Evolutionary conservation across 495 filamentous ascomycete genomes (phyloP), one percentile per base, ranked within the genome.

Genomic region (Staphylotrichum longicolle): DNA sequence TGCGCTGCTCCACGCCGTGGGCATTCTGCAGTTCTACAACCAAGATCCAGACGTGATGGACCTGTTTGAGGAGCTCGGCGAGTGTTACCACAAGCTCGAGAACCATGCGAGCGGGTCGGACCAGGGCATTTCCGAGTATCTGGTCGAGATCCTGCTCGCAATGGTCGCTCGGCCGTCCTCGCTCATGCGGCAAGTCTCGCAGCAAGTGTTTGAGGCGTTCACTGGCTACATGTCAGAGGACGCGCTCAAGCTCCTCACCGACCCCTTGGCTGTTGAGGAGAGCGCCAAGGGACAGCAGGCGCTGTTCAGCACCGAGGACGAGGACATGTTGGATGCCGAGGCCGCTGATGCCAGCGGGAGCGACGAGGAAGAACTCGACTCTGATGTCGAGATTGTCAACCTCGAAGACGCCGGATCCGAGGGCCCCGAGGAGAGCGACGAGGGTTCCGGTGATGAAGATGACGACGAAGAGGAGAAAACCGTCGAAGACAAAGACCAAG

Each of bases 141-240:
- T 98, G 34, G 85, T 97, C 20, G 95, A 97, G 63, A 87, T 97
- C 54, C 75, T 98, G 14, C 78, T 98, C 9, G 87, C 88, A 64
- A 90, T 97, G 73, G 83, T 94, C 8, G 90, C 92, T 0, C 93
- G 91, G 70, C 91, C 85, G 7, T 96, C 91, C 7, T 83, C 86
- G 44, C 79, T 98, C 11, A 88, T 96, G 75, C 84, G 91, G 39
- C 92, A 92, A 59, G 86, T 96, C 45, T 88, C 91, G 20, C 86
- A 91, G 70, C 88, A 92, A 68, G 92, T 95, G 0, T 98, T 98
- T 68, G 79, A 85, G 46, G 85, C 85, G 8, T 93, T 96, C 75
- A 87, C 88, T 7, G 72, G 80, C 27, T 78, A 86, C 57, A 79
- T 96, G 62, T 89, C 87, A 2, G 74, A 78, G n/a, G 83, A 85